Evolutionary conservation across 2,329 filamentous ascomycete genomes (phyloP).

Genomic region (Ceratocystis cacaofunesta): DNA sequence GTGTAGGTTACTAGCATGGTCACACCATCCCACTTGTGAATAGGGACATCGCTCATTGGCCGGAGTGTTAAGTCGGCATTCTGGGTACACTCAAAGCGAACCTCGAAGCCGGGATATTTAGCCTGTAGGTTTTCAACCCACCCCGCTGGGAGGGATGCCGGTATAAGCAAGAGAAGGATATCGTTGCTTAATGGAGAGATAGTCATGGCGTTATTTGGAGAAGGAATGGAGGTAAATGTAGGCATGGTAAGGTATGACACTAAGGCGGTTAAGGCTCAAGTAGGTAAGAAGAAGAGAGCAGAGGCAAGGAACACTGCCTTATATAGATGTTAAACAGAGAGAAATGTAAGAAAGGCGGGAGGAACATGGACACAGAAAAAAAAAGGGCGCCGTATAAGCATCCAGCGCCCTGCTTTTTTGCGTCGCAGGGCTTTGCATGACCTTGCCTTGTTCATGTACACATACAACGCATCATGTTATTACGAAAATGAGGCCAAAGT

Average conservation of each 20-base stretch:
- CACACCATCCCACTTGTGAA: conserved; percentile 32
- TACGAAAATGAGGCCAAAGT: background rate
- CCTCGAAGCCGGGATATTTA: conserved; percentile 31
- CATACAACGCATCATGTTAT: background rate
- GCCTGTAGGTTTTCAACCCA: conserved; percentile 27
- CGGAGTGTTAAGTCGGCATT: conserved; percentile 23
- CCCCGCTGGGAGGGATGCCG: conserved; percentile 22
- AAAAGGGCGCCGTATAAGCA: background rate
- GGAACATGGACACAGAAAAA: background rate
- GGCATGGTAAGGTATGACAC: background rate
- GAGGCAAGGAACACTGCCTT: no score
- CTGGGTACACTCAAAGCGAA: conserved; percentile 22
- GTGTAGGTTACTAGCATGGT: conserved; percentile 34
- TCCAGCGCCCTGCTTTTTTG: background rate
- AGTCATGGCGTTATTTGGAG: background rate
- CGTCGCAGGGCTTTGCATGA: background rate
- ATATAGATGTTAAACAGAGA: no score
- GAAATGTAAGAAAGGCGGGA: background rate
- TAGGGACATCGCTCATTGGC: conserved; percentile 20
- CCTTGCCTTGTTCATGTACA: background rate
- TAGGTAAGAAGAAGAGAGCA: background rate
- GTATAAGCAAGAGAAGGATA: conserved; percentile 31
- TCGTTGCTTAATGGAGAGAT: conserved; percentile 22
- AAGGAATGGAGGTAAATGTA: background rate
- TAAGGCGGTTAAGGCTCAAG: background rate